Percentiles rank a stretch among this genome's conserved stretches.
These are phyloP conservation scores for Chalaropsis thielavioides DNA, from an alignment of 2,329 filamentous ascomycete genomes.

Conservation along the genomic window DNA sequence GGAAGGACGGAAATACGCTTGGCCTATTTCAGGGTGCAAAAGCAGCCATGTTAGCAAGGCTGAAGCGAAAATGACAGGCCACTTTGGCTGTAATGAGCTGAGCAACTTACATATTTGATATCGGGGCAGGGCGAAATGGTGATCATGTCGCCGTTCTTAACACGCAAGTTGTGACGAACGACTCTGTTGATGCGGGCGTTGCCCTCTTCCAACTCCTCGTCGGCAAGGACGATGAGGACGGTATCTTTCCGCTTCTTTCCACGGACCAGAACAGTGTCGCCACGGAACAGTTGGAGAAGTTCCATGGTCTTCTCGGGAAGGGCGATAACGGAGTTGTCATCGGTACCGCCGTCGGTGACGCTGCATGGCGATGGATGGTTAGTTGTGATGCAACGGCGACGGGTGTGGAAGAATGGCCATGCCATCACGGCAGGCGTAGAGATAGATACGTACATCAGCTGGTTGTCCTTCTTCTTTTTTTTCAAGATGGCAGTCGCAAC, in stretches of 20 bases:
- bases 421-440: background rate
- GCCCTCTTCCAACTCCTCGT: constrained; percentile 95
- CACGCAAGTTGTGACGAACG: constrained; percentile 91
- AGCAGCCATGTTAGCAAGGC: background rate
- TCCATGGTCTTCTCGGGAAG: constrained; percentile 99
- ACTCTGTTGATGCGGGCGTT: constrained; percentile 96
- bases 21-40: constrained; percentile 43
- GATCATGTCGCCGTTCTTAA: constrained; percentile 97
- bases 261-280: constrained; percentile 93
- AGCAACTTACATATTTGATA: constrained; percentile 91
- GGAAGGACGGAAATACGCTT: constrained; percentile 98
- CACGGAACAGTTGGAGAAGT: constrained; percentile 91
- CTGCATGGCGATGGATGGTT: constrained; percentile 31
- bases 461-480: constrained; percentile 99
- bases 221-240: constrained; percentile 89
- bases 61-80: background rate
- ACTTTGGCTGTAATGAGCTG: no score
- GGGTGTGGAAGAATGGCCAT: background rate
- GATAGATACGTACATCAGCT: constrained; percentile 65
- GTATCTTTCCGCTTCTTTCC: constrained; percentile 99
- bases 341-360: constrained; percentile 94
- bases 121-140: constrained; percentile 96
- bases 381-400: background rate
- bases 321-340: constrained; percentile 99
- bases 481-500: constrained; percentile 93